Conservation (phyloP, 257 asterid species). For the Solanum ossicruentum region DNA sequence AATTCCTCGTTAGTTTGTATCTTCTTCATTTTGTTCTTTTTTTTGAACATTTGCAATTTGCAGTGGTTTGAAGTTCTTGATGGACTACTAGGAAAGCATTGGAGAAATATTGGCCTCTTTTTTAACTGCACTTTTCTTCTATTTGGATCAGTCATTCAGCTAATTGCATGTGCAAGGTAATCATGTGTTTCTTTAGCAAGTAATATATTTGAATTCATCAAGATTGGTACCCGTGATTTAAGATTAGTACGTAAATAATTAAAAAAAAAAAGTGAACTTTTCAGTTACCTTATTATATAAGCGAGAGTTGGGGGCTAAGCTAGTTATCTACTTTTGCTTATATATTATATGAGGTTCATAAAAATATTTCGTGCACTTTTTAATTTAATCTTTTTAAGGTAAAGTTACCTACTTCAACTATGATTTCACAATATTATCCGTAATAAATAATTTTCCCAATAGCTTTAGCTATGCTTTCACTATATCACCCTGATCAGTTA, state of each 20-base stretch:
- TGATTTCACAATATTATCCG: no score
- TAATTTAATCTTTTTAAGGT: no score
- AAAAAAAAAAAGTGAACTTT: not conserved
- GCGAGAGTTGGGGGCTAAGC: no score
- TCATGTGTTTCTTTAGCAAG: not conserved
- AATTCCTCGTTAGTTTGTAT: not conserved
- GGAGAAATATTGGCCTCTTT: conserved; percentile 82
- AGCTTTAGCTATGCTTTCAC: no score
- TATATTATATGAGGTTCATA: no score
- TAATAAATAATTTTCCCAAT: no score
- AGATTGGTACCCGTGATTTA: not conserved
- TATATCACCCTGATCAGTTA: no score
- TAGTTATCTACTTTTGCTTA: no score
- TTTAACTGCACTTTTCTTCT: conserved; percentile 93
- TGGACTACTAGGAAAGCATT: conserved; percentile 76
- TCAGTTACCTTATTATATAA: no score
- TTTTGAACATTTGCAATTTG: not conserved
- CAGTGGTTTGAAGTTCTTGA: conserved; percentile 98
- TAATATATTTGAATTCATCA: not conserved
- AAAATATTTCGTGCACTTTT: no score
- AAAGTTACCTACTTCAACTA: no score
- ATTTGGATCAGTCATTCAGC: conserved; percentile 89
- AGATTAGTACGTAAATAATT: not conserved
- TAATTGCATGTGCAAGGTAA: conserved; percentile 96
- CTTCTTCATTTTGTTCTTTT: not conserved